Evolutionary conservation across 345 rosid species (phyloP).

Genomic region (Clarkia xantiana): DNA sequence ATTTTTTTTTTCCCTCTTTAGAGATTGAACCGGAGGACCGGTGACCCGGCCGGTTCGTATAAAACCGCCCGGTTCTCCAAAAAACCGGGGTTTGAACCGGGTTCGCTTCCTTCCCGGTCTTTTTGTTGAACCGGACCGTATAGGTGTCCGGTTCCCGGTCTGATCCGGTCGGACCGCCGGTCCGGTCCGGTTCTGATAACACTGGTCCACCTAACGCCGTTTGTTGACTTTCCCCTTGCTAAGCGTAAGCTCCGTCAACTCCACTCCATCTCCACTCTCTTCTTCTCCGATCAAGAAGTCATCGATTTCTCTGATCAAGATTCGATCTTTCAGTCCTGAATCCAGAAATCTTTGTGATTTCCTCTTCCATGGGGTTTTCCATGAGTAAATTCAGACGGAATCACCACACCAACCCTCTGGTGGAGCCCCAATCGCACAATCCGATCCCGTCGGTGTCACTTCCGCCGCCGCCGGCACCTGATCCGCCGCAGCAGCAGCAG

Average conservation of each 20-base stretch:
- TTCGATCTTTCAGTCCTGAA: neutral
- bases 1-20: too few species aligned
- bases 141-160: too few species aligned
- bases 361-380: constrained; percentile 1
- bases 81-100: too few species aligned
- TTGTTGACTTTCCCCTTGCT: neutral
- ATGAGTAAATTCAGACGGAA: neutral
- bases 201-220: constrained; percentile 21
- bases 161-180: too few species aligned
- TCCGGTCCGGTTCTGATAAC: too few species aligned
- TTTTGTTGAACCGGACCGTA: too few species aligned
- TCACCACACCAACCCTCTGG: neutral
- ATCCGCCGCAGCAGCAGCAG: neutral
- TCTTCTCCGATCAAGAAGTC: neutral
- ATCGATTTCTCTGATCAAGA: neutral
- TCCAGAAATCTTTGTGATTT: neutral
- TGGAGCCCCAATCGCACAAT: constrained; percentile 1
- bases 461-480: constrained; percentile 4
- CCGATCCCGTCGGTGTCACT: neutral
- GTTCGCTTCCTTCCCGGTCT: too few species aligned
- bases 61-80: too few species aligned
- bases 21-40: too few species aligned
- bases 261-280: constrained; percentile 2
- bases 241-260: constrained; percentile 1
- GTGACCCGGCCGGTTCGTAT: too few species aligned